Percentiles rank a stretch among this genome's conserved stretches.
Conservation (phyloP, 768 basidiomycete species). For the Psilocybe cubensis region DNA sequence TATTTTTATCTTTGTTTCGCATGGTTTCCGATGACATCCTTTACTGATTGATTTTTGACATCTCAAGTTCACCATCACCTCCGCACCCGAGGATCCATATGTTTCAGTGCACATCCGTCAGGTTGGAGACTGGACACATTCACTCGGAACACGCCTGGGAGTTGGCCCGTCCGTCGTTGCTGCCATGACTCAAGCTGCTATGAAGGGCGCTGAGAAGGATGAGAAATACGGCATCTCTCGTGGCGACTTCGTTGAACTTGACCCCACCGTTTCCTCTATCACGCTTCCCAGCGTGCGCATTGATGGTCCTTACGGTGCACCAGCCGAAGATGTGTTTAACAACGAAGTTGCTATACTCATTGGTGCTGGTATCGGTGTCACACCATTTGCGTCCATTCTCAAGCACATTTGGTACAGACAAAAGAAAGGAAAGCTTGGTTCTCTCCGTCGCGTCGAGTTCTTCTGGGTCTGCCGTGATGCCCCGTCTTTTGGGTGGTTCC, state of each 20-base stretch:
- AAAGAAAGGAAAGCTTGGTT: conserved; percentile 73
- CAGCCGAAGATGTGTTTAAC: conserved; percentile 88
- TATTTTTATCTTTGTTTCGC: conserved; percentile 18
- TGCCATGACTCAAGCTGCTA: conserved; percentile 75
- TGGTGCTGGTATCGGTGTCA: conserved; percentile 95
- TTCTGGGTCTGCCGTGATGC: conserved; percentile 94
- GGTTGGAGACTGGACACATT: conserved; percentile 87
- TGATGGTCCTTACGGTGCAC: conserved; percentile 93
- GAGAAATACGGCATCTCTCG: conserved; percentile 51
- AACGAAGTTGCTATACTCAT: conserved; percentile 89
- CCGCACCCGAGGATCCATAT: conserved; percentile 93
- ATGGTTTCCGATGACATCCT: conserved; percentile 3
- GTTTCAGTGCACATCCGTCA: conserved; percentile 93
- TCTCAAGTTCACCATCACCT: conserved; percentile 88
- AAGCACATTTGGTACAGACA: conserved; percentile 97
- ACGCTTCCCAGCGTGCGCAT: conserved; percentile 74
- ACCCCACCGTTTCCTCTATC: conserved; percentile 47
- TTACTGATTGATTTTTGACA: conserved; percentile 13
- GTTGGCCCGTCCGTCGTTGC: conserved; percentile 78
- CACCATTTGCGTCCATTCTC: conserved; percentile 92
- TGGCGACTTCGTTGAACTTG: conserved; percentile 84
- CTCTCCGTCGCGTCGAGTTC: conserved; percentile 88
- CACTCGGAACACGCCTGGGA: conserved; percentile 85
- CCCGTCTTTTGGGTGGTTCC: conserved; percentile 99
- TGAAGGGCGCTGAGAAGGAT: conserved; percentile 76